Percentiles rank a stretch among this genome's conserved stretches.
Conservation (phyloP, 1,284 basidiomycete species). For the Pseudozyma tsukubaensis region DNA sequence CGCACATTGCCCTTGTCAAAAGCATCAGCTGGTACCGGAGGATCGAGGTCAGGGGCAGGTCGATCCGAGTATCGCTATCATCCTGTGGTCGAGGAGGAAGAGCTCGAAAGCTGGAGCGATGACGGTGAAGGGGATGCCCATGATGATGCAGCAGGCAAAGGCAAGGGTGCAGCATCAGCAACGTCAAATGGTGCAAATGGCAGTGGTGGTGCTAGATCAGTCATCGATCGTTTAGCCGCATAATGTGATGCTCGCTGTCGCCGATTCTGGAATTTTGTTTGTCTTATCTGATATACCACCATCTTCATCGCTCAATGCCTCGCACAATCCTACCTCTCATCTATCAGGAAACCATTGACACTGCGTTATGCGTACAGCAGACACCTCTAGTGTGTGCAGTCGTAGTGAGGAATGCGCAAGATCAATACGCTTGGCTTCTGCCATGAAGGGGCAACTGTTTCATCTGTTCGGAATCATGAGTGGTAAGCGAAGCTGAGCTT, state of each 20-base stretch:
- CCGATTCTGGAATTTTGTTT: background rate
- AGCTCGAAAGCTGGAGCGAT: constrained; percentile 56
- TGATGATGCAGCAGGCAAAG: constrained; percentile 7
- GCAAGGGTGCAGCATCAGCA: constrained; percentile 14
- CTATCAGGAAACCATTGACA: background rate
- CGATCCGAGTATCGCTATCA: constrained; percentile 50
- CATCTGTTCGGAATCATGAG: background rate
- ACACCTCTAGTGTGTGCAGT: too few relatives aligned
- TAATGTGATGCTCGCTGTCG: background rate
- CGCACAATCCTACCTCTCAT: background rate
- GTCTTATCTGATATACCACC: constrained; percentile 2
- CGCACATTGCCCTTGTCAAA: constrained; percentile 78
- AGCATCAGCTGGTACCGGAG: constrained; percentile 72
- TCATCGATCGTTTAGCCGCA: constrained; percentile 37
- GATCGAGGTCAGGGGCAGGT: constrained; percentile 40
- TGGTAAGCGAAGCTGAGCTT: background rate
- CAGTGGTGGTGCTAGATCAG: constrained; percentile 21
- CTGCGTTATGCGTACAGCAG: too few relatives aligned
- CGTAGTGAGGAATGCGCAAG: too few relatives aligned
- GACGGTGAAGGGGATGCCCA: constrained; percentile 40
- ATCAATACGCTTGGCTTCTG: too few relatives aligned
- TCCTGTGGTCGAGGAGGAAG: constrained; percentile 52
- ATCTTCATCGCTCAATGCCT: background rate
- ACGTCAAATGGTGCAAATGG: background rate
- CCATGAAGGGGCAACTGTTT: too few relatives aligned